Evolutionary conservation across 2,329 filamentous ascomycete genomes (phyloP).

Genomic region (Fusarium abutilonis): DNA sequence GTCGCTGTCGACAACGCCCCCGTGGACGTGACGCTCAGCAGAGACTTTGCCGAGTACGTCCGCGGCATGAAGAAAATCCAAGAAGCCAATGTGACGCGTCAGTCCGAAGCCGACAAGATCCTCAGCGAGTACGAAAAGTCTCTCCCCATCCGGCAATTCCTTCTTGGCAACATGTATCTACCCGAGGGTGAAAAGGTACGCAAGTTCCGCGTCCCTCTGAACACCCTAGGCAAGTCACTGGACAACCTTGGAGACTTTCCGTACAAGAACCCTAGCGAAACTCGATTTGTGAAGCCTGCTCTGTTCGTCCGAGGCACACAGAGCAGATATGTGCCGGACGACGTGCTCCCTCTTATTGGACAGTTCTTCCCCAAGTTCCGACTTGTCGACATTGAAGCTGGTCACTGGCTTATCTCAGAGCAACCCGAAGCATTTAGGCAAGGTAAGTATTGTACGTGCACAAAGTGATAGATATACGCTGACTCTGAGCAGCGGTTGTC

Average conservation of each 20-base stretch:
- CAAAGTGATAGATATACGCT: background rate
- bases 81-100: conserved; percentile 70
- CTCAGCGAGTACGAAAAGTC: conserved; percentile 77
- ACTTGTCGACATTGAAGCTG: conserved; percentile 77
- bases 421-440: conserved; percentile 80
- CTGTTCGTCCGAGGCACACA: conserved; percentile 82
- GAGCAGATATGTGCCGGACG: conserved; percentile 83
- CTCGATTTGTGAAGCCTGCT: conserved; percentile 78
- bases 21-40: conserved; percentile 77
- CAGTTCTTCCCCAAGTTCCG: conserved; percentile 83
- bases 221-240: conserved; percentile 72
- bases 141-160: conserved; percentile 85
- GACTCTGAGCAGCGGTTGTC: conserved; percentile 62
- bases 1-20: conserved; percentile 93
- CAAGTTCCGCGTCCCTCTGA: conserved; percentile 83
- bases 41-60: conserved; percentile 82
- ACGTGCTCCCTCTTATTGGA: conserved; percentile 80
- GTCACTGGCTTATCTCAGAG: conserved; percentile 92
- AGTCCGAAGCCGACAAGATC: conserved; percentile 83
- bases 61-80: conserved; percentile 87
- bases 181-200: conserved; percentile 61
- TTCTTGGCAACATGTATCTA: conserved; percentile 84
- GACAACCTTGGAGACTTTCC: conserved; percentile 89
- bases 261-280: conserved; percentile 75
- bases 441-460: conserved; percentile 59